Evolutionary conservation across 2,329 filamentous ascomycete species (phyloP), one percentile per base, ranked within the genome.

Genomic region (Aspergillus latus): DNA sequence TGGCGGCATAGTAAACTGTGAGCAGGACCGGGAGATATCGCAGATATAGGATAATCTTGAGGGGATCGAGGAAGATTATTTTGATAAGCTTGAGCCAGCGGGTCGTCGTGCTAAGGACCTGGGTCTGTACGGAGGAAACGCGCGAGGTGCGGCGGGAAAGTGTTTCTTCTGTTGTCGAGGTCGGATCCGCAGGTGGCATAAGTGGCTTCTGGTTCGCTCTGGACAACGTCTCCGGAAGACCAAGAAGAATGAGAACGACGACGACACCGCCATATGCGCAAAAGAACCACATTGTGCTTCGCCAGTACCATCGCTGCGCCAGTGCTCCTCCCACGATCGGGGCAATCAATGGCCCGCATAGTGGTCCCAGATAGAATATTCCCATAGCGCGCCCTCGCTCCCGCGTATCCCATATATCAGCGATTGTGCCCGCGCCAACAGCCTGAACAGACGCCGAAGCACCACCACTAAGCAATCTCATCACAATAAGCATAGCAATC

Each of bases 381-480:
- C 88, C 84, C 89, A 94, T 94, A n/a, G 90, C 90, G 13, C 77
- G 78, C 2, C 90, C 90, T 49, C 90, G 79, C 69, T 93, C 87
- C 48, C 77, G 80, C 0, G 85, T 73, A 61, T 90, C 87, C 87
- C 89, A 95, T 10, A 93, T 80, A 68, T 94, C 90, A 44, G 90
- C 86, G 57, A 94, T 89, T 2, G 90, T 92, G 5, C 90, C 90
- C 2, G 89, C 89, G 4, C 90, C 90, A 6, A 94, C 89, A 6
- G 90, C 88, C 70, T 93, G 90, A 0, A 92, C 90, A 1, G 87
- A 89, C 1, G 90, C 89, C 0, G 89, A 85, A 2, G 89, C 88
- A 16, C 89, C 90, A 39, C 90, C 90, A 43, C 83, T 82, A 5
- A 92, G 76, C 61, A 92, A 76, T 11, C 90, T 84, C 80, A 92